Base-by-base conservation (phyloP, 192 early-diverging fungal species). In the Jimgerdemannia flammicorona region DNA sequence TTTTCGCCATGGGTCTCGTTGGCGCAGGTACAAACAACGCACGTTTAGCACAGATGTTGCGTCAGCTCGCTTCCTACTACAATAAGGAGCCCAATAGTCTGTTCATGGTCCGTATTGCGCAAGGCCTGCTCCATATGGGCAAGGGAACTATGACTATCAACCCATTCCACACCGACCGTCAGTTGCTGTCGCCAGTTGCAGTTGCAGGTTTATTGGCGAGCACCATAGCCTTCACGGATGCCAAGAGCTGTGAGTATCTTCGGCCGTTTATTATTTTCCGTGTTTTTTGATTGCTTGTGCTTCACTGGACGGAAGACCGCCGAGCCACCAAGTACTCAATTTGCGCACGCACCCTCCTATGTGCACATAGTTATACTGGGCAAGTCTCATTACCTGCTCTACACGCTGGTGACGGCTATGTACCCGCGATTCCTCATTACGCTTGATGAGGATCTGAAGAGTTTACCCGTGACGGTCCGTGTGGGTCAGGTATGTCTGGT, bases 1-100 rank as follows among this genome's bases (percentile, higher is more conserved):
- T 99, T 66, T 97, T 99, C 85, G 97, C 97, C 40, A 98, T 99
- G 97, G 98, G 98, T 71, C 83, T 99, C 70, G 94, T 99, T 19
- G 98, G 98, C 29, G 97, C 97, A 4, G 98, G 98, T 67, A 99
- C 98, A 18, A 99, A 99, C 89, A 98, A 99, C 81, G 98, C 98
- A 11, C 91, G 98, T 43, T 85, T 99, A 49, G 97, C 95, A 64
- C 98, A 99, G 86, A 96, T 99, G 90, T 84, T 99, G 74, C 88
- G 98, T 70, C 97, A 98, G 81, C 86, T 99, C 40, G 97, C 97
- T 9, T 90, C 93, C 19, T 99, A 95, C 88, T 98, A 99, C 84
- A 90, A 96, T 84, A 98, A 98, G 83, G 97, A 99, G 74, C 86
- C 96, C 40, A 91, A 91, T 74, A 88, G 88, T 77, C 85, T 96